Conservation (phyloP, 2,329 filamentous ascomycete genomes). For the Ceratocystis smalleyi region DNA sequence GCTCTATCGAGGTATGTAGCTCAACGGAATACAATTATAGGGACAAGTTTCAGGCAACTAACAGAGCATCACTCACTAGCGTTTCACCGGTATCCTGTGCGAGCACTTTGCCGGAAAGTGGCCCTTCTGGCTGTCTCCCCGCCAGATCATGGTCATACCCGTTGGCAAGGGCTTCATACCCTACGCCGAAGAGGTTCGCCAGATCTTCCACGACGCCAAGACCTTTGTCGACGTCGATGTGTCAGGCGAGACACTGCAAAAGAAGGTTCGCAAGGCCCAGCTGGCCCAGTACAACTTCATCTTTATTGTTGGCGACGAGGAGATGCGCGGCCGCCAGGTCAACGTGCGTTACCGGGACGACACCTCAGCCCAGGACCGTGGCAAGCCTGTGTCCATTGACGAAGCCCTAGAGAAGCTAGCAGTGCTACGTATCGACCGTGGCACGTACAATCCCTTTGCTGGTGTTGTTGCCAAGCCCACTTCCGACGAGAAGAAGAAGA, state of each 20-base stretch:
- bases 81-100: constrained; percentile 57
- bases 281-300: constrained; percentile 73
- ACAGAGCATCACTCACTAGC: constrained; percentile 24
- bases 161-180: constrained; percentile 56
- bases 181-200: constrained; percentile 61
- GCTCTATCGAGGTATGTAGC: constrained; percentile 32
- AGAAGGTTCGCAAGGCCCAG: constrained; percentile 76
- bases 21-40: neutral
- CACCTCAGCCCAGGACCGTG: constrained; percentile 44
- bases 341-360: constrained; percentile 51
- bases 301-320: constrained; percentile 51
- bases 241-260: constrained; percentile 62
- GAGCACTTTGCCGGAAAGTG: constrained; percentile 80
- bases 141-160: constrained; percentile 59
- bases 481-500: constrained; percentile 13
- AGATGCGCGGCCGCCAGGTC: constrained; percentile 43
- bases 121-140: constrained; percentile 79
- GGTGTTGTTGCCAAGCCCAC: constrained; percentile 12
- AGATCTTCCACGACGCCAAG: constrained; percentile 48
- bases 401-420: constrained; percentile 41
- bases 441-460: constrained; percentile 19
- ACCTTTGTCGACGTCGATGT: constrained; percentile 48
- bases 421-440: constrained; percentile 33
- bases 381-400: constrained; percentile 41
- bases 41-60: neutral